These are phyloP conservation scores for Wallemia mellicola DNA, from an alignment of 1,284 basidiomycete genomes.

Conservation along the genomic window DNA sequence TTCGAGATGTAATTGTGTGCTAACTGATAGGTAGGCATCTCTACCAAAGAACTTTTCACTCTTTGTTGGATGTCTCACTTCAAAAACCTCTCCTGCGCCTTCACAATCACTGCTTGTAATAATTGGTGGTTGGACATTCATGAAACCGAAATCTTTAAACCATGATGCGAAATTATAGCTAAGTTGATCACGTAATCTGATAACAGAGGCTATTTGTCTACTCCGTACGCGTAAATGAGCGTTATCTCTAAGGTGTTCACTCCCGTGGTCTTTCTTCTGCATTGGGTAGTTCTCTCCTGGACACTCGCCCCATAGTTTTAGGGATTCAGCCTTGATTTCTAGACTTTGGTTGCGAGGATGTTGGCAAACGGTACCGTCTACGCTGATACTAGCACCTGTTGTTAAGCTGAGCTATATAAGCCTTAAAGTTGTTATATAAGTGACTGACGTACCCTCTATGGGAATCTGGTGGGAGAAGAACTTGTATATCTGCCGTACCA, in stretches of 20 bases:
- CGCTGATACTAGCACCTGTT: conserved; percentile 37
- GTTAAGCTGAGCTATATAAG: conserved; percentile 17
- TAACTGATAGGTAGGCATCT: conserved; percentile 71
- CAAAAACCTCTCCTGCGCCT: conserved; percentile 86
- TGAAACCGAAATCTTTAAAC: conserved; percentile 50
- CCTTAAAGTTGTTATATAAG: not conserved
- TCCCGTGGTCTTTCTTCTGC: conserved; percentile 46
- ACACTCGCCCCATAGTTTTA: not conserved
- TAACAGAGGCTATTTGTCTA: conserved; percentile 32
- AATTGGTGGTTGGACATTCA: conserved; percentile 52
- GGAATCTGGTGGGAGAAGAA: conserved; percentile 29
- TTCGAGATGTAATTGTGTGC: conserved; percentile 83
- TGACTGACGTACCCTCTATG: conserved; percentile 18
- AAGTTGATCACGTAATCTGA: conserved; percentile 35
- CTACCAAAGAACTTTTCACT: conserved; percentile 25
- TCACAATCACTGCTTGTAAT: conserved; percentile 80
- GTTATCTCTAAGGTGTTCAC: conserved; percentile 47
- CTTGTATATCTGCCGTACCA: conserved; percentile 40
- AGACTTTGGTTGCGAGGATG: conserved; percentile 39
- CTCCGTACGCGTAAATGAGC: conserved; percentile 59
- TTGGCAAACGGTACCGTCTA: conserved; percentile 31
- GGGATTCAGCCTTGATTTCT: conserved; percentile 30
- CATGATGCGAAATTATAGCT: conserved; percentile 26
- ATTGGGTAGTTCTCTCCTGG: conserved; percentile 41
- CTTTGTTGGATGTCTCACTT: conserved; percentile 17